phyloP scores from a whole-genome alignment of 257 asterid species.

The Schizonepeta tenuifolia region DNA sequence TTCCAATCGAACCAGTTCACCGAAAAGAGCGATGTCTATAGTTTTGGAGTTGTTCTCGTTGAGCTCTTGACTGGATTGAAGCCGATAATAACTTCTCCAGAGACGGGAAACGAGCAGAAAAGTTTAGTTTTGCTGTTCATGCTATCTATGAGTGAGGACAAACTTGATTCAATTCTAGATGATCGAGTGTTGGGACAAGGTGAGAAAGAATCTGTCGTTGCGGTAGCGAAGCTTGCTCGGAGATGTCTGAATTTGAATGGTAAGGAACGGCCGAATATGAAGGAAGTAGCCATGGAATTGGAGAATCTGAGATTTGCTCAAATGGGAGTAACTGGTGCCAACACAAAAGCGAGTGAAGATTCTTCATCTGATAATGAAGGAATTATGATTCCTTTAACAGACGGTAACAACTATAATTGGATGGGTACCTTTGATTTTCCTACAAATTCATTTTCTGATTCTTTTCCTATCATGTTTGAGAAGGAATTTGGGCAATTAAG shows the following conservation, averaged over 20 bases:
- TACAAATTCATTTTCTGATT: not conserved
- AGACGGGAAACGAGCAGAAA: not conserved
- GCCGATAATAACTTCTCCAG: constrained; percentile 20
- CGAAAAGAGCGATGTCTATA: constrained; percentile 40
- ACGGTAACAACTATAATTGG: not conserved
- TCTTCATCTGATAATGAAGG: not conserved
- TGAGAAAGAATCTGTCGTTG: constrained; percentile 28
- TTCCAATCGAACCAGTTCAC: constrained; percentile 37
- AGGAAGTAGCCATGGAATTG: constrained; percentile 35
- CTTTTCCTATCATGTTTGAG: not conserved
- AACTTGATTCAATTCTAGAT: constrained; percentile 25
- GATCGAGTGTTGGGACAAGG: constrained; percentile 5
- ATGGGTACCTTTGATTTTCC: not conserved
- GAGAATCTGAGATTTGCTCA: constrained; percentile 22
- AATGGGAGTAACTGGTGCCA: constrained; percentile 5
- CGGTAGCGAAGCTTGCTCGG: constrained; percentile 35
- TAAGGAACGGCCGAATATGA: constrained; percentile 38
- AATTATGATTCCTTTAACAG: not conserved
- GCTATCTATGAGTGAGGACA: not conserved
- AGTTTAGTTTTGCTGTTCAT: constrained; percentile 16
- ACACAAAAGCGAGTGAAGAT: not conserved
- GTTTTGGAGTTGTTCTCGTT: constrained; percentile 37
- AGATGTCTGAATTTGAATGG: constrained; percentile 38
- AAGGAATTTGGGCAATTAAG: not conserved
- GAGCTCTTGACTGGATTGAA: constrained; percentile 34